Evolutionary conservation across 2,329 filamentous ascomycete species (phyloP).

Genomic region (Fusarium mexicanum): DNA sequence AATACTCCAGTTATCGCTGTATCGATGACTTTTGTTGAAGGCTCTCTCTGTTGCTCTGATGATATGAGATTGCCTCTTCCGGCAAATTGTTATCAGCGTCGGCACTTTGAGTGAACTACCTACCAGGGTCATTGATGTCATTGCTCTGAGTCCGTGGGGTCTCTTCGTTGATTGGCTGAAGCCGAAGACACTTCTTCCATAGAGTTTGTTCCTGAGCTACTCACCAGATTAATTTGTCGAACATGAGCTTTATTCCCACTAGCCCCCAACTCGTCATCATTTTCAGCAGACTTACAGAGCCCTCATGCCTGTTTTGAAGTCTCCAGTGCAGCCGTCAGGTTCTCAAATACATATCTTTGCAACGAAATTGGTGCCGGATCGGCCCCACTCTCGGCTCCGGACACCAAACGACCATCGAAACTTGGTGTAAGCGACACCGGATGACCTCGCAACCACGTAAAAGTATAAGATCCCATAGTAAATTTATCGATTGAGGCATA

Average conservation of each 20-base stretch:
- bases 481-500: accelerated
- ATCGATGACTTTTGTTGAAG: not conserved
- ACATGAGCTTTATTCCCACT: not conserved
- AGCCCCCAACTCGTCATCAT: accelerated
- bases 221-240: not conserved
- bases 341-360: not conserved
- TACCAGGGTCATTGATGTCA: slow-evolving; percentile 9
- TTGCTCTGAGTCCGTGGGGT: not conserved
- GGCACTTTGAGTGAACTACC: not conserved
- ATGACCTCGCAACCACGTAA: not conserved
- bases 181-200: accelerated
- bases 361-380: not conserved
- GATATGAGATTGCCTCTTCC: not conserved
- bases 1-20: not conserved
- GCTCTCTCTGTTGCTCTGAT: not conserved
- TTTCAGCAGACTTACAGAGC: not conserved
- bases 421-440: not conserved
- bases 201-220: not conserved
- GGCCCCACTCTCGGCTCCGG: not conserved
- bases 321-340: not conserved
- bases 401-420: not conserved
- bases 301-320: too few species aligned
- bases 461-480: too few species aligned
- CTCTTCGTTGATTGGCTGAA: not conserved
- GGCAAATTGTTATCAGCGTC: not conserved